Conservation (phyloP, 495 filamentous ascomycete genomes). For the Neurospora terricola region DNA sequence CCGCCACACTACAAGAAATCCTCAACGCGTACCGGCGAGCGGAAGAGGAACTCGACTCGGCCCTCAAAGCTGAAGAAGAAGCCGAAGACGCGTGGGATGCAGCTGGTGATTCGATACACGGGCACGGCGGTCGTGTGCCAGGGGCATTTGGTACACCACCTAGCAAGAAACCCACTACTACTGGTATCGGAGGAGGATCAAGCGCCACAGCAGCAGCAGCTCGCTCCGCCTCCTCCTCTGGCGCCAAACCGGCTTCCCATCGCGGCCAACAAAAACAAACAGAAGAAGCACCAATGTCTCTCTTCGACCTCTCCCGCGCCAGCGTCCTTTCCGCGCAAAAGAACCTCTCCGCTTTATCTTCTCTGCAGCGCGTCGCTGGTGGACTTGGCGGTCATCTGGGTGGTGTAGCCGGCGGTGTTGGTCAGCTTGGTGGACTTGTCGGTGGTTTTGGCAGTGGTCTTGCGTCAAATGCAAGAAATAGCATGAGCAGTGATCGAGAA, state of each 20-base stretch:
- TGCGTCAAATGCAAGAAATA: neutral
- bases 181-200: neutral
- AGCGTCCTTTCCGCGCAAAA: constrained; percentile 61
- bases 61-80: constrained; percentile 59
- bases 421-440: no score
- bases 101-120: constrained; percentile 44
- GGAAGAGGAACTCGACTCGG: constrained; percentile 70
- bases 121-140: constrained; percentile 34
- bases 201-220: constrained; percentile 14
- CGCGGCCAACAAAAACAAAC: constrained; percentile 58
- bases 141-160: constrained; percentile 31
- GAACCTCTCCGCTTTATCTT: constrained; percentile 39
- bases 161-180: neutral
- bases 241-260: no score
- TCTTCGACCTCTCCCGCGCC: constrained; percentile 83
- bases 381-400: constrained; percentile 1
- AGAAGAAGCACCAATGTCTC: constrained; percentile 82
- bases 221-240: neutral
- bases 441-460: no score
- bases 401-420: constrained; percentile 1
- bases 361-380: constrained; percentile 23
- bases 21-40: constrained; percentile 74
- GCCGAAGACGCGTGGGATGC: constrained; percentile 66
- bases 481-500: neutral
- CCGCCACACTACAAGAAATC: constrained; percentile 71